Base-by-base conservation (phyloP, 169 alveolate species). In the Pseudocohnilembus persalinus region DNA sequence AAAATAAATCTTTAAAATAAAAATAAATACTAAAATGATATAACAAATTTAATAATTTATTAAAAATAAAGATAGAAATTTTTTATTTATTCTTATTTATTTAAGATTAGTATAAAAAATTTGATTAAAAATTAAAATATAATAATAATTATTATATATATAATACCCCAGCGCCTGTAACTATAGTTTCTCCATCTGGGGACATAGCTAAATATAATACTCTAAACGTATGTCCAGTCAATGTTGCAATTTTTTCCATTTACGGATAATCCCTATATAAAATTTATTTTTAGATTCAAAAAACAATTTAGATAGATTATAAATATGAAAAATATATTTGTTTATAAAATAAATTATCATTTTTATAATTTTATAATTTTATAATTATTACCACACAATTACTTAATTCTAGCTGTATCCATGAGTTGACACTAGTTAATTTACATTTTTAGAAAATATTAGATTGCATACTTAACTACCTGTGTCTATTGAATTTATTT, bases 381-480 rank as follows among this genome's bases (percentile, higher is more conserved):
- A 20, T 20, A 49, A 49, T 11, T 49, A 4, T 49, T 49, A 49
- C 99, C 99, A 98, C n/a, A 98, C 84, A 33, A 97, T 93, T 85
- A 98, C 96, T 88, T 97, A 97, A 86, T 97, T 96, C 73, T 96
- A 92, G 28, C 98, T 94, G 88, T 96, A 97, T 74, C 99, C 99
- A 91, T 98, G 99, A 1, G 99, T 98, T 30, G 99, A 95, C 11
- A 98, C 98, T 77, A 98, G 85, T 90, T 98, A 99, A 78, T 96
- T 94, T 25, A 95, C 96, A 83, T 94, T 95, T 89, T 95, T 97
- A 81, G 98, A 92, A 97, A 98, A 98, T 74, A 97, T 95, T 68
- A 98, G 88, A 90, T 97, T 98, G 88, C 99, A 98, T 1, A 98
- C 99, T 89, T 97, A 97, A 30, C 98, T 92, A 27, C 97, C 99